Base-by-base conservation (phyloP, 345 rosid genomes). In the Salix dunnii region DNA sequence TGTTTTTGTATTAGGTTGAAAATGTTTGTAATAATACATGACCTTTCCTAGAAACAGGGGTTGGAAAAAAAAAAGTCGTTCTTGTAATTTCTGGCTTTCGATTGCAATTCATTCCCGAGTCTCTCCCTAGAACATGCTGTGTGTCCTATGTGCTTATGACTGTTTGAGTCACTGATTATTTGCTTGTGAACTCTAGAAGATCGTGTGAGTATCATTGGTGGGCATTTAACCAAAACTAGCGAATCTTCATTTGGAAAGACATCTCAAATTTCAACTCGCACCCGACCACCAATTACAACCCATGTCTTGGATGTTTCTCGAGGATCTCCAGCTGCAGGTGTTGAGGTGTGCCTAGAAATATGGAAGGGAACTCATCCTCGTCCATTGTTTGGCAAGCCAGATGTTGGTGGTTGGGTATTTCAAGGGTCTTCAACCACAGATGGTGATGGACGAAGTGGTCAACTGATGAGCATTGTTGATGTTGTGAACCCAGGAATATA, bases 221-320 rank as follows among this genome's bases (percentile, higher is more conserved):
- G 90, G 66, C 97, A 96, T 82, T 63, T 96, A 72, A 85, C 76
- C 55, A 84, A 88, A 79, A 42, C 80, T 70, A 68, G 82, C 21
- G 90, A 89, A 82, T 75, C 80, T 74, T 67, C 80, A 65, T 74
- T 80, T 5, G 83, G 66, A 18, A 82, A 85, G 80, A 11, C 84
- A 21, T 72, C 88, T 76, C 85, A 86, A 84, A 49, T 77, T 76
- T 78, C 83, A 69, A 75, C 79, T 75, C 87, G 92, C 81, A 85
- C 83, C 23, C 91, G 96, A 35, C 97, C 94, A 25, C 99, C 98
- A 18, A 91, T 96, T 78, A 92, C 98, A 9, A 91, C 98, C 42
- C 99, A 96, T 84, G 91, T 96, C 33, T 87, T 96, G 78, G 98
- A 96, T 83, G 92, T 92, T 79, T 89, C 98, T 36, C 85, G 81